Evolutionary conservation across 75 land plant species (phyloP), one percentile per base, ranked within the genome.

Genomic region (Pinus tabuliformis): DNA sequence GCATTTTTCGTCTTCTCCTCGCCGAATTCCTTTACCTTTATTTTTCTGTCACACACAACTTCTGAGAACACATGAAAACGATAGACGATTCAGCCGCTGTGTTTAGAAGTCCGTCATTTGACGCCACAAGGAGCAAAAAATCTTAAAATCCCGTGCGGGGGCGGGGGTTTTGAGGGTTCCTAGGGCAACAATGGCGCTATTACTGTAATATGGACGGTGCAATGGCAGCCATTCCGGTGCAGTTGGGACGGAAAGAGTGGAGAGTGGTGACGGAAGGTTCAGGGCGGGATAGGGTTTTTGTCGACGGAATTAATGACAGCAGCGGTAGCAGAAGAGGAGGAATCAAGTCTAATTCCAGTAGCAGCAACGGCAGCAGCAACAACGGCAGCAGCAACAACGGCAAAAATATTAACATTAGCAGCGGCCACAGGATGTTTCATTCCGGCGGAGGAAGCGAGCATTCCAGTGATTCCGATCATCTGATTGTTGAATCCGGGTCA

Each of bases 171-270:
- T 42, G 49, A 42, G 49, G 49, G 49, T 42, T 42, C 49, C 49
- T 42, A 42, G 49, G 49, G 49, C 49, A 42, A 42, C 49, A 42
- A 42, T 42, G 49, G 49, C 6, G 5, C 5, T 5, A 42, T 42
- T 42, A 6, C 49, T 42, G 52, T 49, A 49, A 49, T 49, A 49
- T 49, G 52, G 52, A 49, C 52, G 11, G 52, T 49, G 9, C 52
- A 49, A 49, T 49, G 52, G 52, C 52, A 49, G 52, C 52, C 11
- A 49, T 7, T 49, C 52, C 52, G 52, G 52, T 9, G 8, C 74
- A 72, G 54, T 26, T 72, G 0, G 74, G 58, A 6, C 74, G 36
- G 58, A 72, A 72, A 56, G 74, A 72, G 74, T 72, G 74, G 74
- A 52, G 74, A 52, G 54, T 72, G 7, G 74, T 72, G n/a, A 26